These are phyloP conservation scores for Tanozyma kutaoensis DNA, from an alignment of 805 yeast genomes.

Conservation along the genomic window DNA sequence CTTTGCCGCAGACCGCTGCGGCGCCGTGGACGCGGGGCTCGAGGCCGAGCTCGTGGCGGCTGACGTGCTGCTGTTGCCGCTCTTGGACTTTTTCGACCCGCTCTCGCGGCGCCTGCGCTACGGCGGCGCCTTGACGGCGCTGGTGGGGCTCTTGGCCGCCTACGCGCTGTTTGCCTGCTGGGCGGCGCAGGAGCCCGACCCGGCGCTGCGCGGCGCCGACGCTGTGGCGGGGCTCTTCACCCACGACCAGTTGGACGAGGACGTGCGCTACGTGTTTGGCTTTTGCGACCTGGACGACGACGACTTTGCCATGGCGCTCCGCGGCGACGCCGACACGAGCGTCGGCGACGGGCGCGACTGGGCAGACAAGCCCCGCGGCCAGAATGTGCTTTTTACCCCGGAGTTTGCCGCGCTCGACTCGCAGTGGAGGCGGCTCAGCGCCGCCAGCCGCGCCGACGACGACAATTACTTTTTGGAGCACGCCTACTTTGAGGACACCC, in stretches of 20 bases:
- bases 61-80: conserved; percentile 47
- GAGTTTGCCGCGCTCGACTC: conserved; percentile 8
- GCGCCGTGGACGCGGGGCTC: no score
- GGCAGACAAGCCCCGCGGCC: conserved; percentile 58
- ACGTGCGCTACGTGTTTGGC: conserved; percentile 47
- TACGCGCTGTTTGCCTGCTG: background rate
- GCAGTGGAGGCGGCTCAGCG: conserved; percentile 7
- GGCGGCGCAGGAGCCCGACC: background rate
- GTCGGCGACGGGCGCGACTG: conserved; percentile 56
- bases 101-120: conserved; percentile 44
- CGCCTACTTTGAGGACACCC: conserved; percentile 7
- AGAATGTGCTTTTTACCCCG: conserved; percentile 21
- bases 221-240: conserved; percentile 33
- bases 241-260: conserved; percentile 60
- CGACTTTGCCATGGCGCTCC: conserved; percentile 7
- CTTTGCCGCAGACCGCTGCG: conserved; percentile 6
- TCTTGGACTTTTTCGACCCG: conserved; percentile 52
- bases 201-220: background rate
- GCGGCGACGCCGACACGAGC: conserved; percentile 12
- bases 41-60: no score
- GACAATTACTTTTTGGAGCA: conserved; percentile 11
- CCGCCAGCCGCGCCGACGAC: conserved; percentile 11
- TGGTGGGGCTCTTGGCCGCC: background rate
- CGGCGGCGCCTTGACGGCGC: conserved; percentile 37
- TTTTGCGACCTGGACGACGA: conserved; percentile 22